Percentiles rank a stretch among this genome's conserved stretches.
phyloP scores from a whole-genome alignment of 177 flowering plant genomes.

The Tripterygium wilfordii region DNA sequence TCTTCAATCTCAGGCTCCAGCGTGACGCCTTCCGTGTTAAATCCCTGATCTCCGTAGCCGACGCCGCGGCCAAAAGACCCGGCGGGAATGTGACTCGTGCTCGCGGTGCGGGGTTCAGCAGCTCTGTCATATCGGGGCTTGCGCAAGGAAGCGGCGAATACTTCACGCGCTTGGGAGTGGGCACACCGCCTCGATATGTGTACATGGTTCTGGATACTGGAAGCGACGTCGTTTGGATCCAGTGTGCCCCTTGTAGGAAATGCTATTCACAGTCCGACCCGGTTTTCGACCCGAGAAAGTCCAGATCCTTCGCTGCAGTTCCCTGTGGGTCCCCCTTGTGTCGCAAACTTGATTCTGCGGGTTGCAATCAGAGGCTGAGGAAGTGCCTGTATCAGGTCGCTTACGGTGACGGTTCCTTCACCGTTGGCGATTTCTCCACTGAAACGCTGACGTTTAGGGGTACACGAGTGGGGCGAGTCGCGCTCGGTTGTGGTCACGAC shows the following conservation, averaged over 20 bases:
- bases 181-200: constrained; percentile 45
- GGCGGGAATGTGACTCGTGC: constrained; percentile 8
- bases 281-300: constrained; percentile 49
- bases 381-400: constrained; percentile 65
- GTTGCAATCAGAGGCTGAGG: constrained; percentile 28
- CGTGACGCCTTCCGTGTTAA: constrained; percentile 58
- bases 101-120: constrained; percentile 26
- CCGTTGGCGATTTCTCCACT: constrained; percentile 57
- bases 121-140: constrained; percentile 50
- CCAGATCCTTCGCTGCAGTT: constrained; percentile 29
- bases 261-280: constrained; percentile 66
- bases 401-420: constrained; percentile 74
- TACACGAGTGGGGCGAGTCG: constrained; percentile 30
- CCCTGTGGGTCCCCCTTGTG: constrained; percentile 47
- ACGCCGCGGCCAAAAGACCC: constrained; percentile 13
- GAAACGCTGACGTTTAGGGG: constrained; percentile 61
- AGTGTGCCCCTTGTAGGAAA: constrained; percentile 55
- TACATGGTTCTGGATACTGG: constrained; percentile 73
- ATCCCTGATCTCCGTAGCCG: constrained; percentile 18
- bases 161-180: constrained; percentile 57
- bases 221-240: constrained; percentile 69
- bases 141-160: constrained; percentile 63
- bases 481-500: constrained; percentile 71
- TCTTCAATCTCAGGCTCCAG: constrained; percentile 57
- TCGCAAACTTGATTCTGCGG: constrained; percentile 37